Conservation (phyloP, 192 early-diverging fungal species). For the Linnemannia hyalina region DNA sequence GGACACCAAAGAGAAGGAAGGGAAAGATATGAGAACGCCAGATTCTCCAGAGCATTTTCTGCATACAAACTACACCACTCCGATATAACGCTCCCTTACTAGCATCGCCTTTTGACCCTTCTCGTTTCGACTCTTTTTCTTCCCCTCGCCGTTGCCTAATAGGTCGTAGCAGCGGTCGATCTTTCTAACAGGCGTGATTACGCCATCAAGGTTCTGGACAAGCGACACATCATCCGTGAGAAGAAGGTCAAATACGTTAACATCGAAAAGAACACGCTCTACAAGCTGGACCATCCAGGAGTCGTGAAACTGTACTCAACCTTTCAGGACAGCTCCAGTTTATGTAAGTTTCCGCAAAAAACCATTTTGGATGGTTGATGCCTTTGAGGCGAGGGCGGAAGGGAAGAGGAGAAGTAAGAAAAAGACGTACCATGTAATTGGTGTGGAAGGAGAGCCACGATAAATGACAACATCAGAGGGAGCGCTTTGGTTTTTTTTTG, state of each 20-base stretch:
- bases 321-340: slow-evolving; percentile 90
- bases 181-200: slow-evolving; percentile 73
- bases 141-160: not conserved
- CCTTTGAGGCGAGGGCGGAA: not conserved
- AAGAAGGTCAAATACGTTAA: slow-evolving; percentile 97
- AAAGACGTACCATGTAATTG: not conserved
- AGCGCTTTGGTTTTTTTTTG: not conserved
- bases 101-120: not conserved
- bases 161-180: slow-evolving; percentile 86
- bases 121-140: not conserved
- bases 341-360: slow-evolving; percentile 69
- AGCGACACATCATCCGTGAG: slow-evolving; percentile 91
- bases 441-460: not conserved
- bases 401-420: not conserved
- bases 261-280: slow-evolving; percentile 93
- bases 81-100: not conserved
- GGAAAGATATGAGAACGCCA: no score
- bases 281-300: slow-evolving; percentile 87
- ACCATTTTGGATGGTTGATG: not conserved
- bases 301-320: slow-evolving; percentile 96
- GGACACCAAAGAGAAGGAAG: no score
- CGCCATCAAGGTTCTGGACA: slow-evolving; percentile 93
- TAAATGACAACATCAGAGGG: not conserved
- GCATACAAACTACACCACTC: no score
- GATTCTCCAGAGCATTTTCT: no score